These are phyloP conservation scores for Phytophthora sp. DNA, from an alignment of 352 stramenopile species.

Conservation along the genomic window DNA sequence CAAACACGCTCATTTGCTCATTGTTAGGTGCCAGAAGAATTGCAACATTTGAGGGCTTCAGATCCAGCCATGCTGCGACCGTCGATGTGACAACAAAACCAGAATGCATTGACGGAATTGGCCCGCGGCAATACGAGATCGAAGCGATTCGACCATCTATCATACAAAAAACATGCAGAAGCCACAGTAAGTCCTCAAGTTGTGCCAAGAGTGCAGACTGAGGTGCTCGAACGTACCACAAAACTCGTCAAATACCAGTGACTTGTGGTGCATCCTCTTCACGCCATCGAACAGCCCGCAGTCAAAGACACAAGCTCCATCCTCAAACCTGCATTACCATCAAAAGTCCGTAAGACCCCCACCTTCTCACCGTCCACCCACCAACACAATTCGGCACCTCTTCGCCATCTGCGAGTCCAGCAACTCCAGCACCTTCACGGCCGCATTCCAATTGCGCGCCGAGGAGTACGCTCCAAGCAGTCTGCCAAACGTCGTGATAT, in stretches of 20 bases:
- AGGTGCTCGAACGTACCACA: constrained; percentile 72
- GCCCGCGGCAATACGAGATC: constrained; percentile 73
- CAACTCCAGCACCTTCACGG: constrained; percentile 75
- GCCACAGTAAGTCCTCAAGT: too few species aligned
- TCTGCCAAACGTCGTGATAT: constrained; percentile 80
- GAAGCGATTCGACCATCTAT: constrained; percentile 83
- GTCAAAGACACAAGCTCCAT: constrained; percentile 85
- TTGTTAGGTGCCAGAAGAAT: constrained; percentile 86
- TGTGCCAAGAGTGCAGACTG: too few species aligned
- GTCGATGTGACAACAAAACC: constrained; percentile 85
- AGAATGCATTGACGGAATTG: constrained; percentile 85
- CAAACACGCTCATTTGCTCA: constrained; percentile 89
- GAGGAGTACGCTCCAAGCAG: constrained; percentile 71
- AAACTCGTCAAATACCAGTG: constrained; percentile 86
- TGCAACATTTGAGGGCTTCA: constrained; percentile 76
- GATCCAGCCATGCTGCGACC: constrained; percentile 81
- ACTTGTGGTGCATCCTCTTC: constrained; percentile 82
- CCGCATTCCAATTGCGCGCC: constrained; percentile 69
- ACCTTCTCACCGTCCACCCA: constrained; percentile 3
- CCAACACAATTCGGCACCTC: constrained; percentile 35
- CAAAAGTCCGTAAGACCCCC: neutral
- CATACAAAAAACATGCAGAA: neutral
- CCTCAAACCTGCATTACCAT: constrained; percentile 60
- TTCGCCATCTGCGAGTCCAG: constrained; percentile 70
- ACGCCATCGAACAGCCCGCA: constrained; percentile 87